Evolutionary conservation across 2,329 filamentous ascomycete genomes (phyloP), one percentile per base, ranked within the genome.

Genomic region (Alternaria arborescens): DNA sequence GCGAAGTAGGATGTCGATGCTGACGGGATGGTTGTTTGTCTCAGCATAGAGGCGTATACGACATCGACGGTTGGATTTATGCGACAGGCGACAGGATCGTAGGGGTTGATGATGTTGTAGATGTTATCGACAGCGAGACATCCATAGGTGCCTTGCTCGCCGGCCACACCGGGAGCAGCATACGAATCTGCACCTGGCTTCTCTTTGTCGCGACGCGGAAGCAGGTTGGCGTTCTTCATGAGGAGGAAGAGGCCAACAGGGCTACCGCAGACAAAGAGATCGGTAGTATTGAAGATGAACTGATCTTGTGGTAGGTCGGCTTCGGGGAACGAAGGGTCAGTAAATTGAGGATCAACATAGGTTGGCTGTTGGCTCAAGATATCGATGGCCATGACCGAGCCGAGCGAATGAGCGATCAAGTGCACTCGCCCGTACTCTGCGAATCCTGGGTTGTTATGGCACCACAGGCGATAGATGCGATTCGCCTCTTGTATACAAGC

Each of bases 41-140:
- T 93, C 44, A 99, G 84, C 52, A 88, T 88, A 8, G 88, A 84
- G 0, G 94, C 90, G 70, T 97, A 97, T 22, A 85, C 83, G 5
- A 88, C 87, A 76, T 99, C 95, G 42, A 98, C 89, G 4, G 94
- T 90, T 22, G 94, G 93, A 71, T 97, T 99, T 59, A 98, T 87
- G 16, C 94, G 86, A 77, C 97, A 98, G 1, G 94, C 92, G 58
- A 99, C 96, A 2, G 95, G 88, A 64, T 91, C 88, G 61, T 89
- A 89, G 34, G 87, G 86, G 67, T 90, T 88, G 74, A 98, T 87
- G 65, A 99, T 87, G 72, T 99, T 99, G 83, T 98, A 99, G 58
- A 99, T 86, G 76, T 98, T 99, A 80, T 98, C 93, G 1, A 98
- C 91, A 0, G 94, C 92, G 28, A 98, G 82, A 77, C 95, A 98